A percentile compares a stretch with the other conserved stretches of the same genome.
These are phyloP conservation scores for Rosa persica DNA, from an alignment of 306 rosid species.

Conservation along the genomic window DNA sequence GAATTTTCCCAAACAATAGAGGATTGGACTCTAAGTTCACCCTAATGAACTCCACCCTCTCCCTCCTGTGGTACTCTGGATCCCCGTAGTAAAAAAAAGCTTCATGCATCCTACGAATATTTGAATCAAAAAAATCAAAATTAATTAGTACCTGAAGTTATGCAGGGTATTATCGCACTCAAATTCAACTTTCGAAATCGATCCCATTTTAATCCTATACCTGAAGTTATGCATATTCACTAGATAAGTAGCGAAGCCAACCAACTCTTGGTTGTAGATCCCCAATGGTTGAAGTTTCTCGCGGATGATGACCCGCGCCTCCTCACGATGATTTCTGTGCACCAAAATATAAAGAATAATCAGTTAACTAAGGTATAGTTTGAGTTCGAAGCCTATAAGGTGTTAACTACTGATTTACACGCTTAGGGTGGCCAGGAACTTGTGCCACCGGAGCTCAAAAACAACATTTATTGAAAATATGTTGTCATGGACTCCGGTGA, in stretches of 20 bases:
- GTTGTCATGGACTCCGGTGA: slow-evolving; percentile 27
- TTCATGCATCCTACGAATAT: neutral
- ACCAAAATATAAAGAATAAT: neutral
- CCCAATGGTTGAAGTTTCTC: neutral
- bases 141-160: neutral
- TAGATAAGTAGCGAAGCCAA: neutral
- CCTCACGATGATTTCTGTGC: neutral
- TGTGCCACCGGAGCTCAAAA: slow-evolving; percentile 23
- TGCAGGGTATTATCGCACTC: neutral
- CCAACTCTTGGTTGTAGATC: neutral
- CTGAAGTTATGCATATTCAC: slow-evolving; percentile 2
- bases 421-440: slow-evolving; percentile 18
- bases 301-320: neutral
- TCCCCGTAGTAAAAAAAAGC: neutral
- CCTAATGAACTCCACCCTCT: neutral
- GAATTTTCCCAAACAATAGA: neutral
- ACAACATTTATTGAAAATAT: neutral
- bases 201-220: neutral
- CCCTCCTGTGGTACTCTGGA: slow-evolving; percentile 7
- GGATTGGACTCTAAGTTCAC: neutral
- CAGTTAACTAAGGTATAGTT: neutral
- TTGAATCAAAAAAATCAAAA: neutral
- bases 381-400: neutral
- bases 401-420: slow-evolving; percentile 8
- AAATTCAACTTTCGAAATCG: neutral